Base-by-base conservation (phyloP, 768 basidiomycete genomes). In the Cubamyces lactineus region DNA sequence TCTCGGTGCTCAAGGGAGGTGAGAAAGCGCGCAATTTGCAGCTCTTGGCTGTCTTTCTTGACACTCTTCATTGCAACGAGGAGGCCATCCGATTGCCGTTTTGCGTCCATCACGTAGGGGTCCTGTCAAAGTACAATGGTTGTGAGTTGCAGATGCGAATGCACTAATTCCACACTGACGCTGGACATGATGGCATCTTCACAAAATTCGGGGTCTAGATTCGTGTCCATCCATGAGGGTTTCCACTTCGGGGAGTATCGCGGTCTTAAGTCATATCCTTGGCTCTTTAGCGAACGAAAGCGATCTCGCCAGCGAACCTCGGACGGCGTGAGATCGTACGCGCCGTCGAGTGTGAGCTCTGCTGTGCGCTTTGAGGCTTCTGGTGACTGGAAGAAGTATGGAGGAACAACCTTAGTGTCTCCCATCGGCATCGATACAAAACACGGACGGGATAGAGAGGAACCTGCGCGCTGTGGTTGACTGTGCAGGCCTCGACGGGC, bases 181-280 rank as follows among this genome's bases (percentile, higher is more conserved):
- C 15, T 19, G 5, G 39, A 12, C 19, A 58, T n/a, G 15, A 67
- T 53, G 1, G 51, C 54, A 30, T 68, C 67, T 26, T 68, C 67
- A 40, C 66, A 66, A 42, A 58, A 63, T 3, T 5, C 11, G 0
- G 62, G 63, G 16, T 57, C 23, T 1, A 51, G 34, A 5, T 54
- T 60, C 5, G 65, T 68, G 0, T 57, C 64, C 12, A 57, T 12
- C 69, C 69, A 70, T 2, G 67, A 68, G 3, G 69, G 69, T 1
- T 8, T 30, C 69, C 69, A 70, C 23, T 50, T 24, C 11, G 63
- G 60, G 12, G 39, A 38, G 30, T 68, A 66, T 5, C 67, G 52
- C 15, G 62, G 59, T 13, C 67, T 46, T 17, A 68, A 41, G 5
- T 23, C 15, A 41, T 66, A 68, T 0, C 67, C 67, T 7, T 34